Evolutionary conservation across 1,139 yeast species (phyloP).

Genomic region (Yamadazyma oceani): DNA sequence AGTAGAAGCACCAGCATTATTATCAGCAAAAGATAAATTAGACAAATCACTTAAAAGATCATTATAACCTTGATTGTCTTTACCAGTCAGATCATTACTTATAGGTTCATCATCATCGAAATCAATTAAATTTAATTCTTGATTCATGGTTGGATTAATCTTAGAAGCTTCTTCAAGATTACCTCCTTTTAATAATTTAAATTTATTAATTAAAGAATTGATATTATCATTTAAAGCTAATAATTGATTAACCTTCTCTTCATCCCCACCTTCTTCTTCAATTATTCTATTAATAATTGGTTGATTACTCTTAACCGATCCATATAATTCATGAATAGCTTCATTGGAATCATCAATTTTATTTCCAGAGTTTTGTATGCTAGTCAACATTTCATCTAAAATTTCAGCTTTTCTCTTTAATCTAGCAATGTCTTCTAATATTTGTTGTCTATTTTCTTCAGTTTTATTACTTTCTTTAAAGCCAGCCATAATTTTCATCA

Average conservation of each 20-base stretch:
- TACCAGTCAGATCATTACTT: constrained; percentile 32
- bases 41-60: constrained; percentile 75
- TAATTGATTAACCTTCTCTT: constrained; percentile 63
- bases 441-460: constrained; percentile 66
- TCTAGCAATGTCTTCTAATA: constrained; percentile 81
- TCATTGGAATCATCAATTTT: constrained; percentile 58
- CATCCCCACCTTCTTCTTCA: constrained; percentile 64
- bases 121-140: constrained; percentile 67
- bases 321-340: constrained; percentile 75
- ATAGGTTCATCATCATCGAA: constrained; percentile 61
- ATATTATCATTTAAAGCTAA: constrained; percentile 75
- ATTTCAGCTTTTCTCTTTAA: constrained; percentile 87
- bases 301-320: constrained; percentile 78
- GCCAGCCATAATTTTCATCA: constrained; percentile 99
- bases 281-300: constrained; percentile 86
- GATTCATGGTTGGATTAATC: constrained; percentile 45
- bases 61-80: constrained; percentile 52
- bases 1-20: constrained; percentile 13
- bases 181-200: constrained; percentile 64
- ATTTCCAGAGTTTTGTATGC: constrained; percentile 49
- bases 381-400: constrained; percentile 80
- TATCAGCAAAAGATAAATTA: constrained; percentile 48
- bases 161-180: constrained; percentile 59
- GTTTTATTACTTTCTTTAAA: constrained; percentile 77
- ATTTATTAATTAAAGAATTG: constrained; percentile 68